A percentile compares a stretch with the other conserved stretches of the same genome.
Evolutionary conservation across 2,329 filamentous ascomycete species (phyloP).

Genomic region (Aspergillus uvarum): DNA sequence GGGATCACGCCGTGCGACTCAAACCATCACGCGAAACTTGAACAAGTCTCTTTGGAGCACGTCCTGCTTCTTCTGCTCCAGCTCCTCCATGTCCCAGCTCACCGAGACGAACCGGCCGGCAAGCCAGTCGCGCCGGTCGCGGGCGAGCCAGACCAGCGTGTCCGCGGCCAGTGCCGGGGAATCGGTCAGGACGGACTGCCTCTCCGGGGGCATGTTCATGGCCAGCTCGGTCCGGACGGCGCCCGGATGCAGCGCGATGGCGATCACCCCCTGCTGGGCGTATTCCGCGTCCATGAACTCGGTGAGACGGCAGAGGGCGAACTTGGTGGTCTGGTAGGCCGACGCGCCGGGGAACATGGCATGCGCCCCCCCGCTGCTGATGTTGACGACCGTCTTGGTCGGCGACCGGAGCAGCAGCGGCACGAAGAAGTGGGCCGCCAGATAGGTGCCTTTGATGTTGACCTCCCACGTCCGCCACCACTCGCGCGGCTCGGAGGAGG

Average conservation of each 20-base stretch:
- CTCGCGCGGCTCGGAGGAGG: constrained; percentile 35
- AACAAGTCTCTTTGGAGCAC: constrained; percentile 34
- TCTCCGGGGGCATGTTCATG: constrained; percentile 30
- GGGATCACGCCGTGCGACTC: too few relatives aligned
- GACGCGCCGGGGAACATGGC: constrained; percentile 32
- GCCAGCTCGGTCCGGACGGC: constrained; percentile 42
- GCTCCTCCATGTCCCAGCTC: constrained; percentile 52
- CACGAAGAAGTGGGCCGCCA: constrained; percentile 49
- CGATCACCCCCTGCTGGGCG: constrained; percentile 42
- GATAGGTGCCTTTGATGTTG: constrained; percentile 52
- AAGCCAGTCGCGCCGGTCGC: constrained; percentile 47
- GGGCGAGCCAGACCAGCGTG: constrained; percentile 46
- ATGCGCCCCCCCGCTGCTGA: constrained; percentile 48
- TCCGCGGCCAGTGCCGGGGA: constrained; percentile 44
- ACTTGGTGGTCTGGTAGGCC: constrained; percentile 51
- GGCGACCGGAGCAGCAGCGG: constrained; percentile 38
- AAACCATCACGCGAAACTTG: neutral
- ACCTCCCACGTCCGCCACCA: constrained; percentile 50
- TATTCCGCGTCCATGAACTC: constrained; percentile 53
- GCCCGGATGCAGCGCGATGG: constrained; percentile 45
- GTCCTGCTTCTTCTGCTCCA: constrained; percentile 43
- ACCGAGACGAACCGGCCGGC: constrained; percentile 45
- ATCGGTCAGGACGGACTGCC: constrained; percentile 33
- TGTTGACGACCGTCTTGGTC: constrained; percentile 48
- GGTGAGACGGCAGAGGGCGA: constrained; percentile 51